Conservation (phyloP, 225 moss, liverwort and hornwort genomes). For the Lunularia cruciata region DNA sequence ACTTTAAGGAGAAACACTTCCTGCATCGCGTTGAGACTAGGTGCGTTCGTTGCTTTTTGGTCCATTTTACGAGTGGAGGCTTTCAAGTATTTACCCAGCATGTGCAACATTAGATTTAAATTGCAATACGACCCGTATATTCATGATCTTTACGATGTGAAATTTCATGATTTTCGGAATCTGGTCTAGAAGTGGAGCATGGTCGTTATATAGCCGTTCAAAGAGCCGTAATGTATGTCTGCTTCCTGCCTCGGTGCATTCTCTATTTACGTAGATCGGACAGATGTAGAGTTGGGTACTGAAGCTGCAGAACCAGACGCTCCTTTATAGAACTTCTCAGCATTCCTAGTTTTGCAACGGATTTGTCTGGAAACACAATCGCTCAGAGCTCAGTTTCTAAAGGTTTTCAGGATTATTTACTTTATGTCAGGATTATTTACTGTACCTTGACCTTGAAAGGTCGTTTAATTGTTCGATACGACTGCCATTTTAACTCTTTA, state of each 20-base stretch:
- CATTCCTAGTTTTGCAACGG: no score
- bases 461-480: not conserved
- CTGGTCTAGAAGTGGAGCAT: no score
- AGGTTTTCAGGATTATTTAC: not conserved
- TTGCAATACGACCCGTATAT: not conserved
- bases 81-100: not conserved
- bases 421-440: not conserved
- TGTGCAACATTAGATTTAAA: not conserved
- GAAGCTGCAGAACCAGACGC: no score
- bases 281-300: no score
- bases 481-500: not conserved
- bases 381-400: no score
- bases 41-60: conserved; percentile 26
- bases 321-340: no score
- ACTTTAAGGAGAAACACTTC: conserved; percentile 86
- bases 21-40: conserved; percentile 78
- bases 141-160: not conserved
- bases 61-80: not conserved
- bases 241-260: no score
- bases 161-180: no score
- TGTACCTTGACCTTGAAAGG: not conserved
- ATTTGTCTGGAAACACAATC: no score
- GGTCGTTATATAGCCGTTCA: no score
- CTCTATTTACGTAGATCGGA: no score
- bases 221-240: no score